Evolutionary conservation across 805 yeast genomes (phyloP).

Genomic region (Henningerozyma blattae): DNA sequence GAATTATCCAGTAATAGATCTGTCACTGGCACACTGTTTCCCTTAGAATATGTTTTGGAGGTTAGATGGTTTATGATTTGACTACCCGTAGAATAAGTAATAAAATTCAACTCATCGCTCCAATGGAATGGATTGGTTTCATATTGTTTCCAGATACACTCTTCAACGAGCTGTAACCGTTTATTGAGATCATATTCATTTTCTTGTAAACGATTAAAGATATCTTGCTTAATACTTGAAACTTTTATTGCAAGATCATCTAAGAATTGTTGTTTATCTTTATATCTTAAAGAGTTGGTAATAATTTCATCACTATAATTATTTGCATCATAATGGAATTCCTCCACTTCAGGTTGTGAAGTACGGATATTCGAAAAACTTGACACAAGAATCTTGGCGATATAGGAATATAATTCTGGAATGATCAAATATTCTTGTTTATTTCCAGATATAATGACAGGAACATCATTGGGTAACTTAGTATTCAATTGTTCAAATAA

Average conservation of each 20-base stretch:
- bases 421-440: slow-evolving; percentile 6
- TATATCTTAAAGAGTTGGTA: slow-evolving; percentile 20
- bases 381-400: slow-evolving; percentile 4
- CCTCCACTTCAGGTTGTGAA: slow-evolving; percentile 3
- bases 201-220: not conserved
- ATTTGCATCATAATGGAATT: slow-evolving; percentile 12
- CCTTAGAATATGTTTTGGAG: slow-evolving; percentile 21
- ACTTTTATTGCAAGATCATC: slow-evolving; percentile 8
- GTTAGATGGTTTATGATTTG: slow-evolving; percentile 27
- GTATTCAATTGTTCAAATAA: slow-evolving; percentile 10
- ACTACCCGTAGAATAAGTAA: slow-evolving; percentile 26
- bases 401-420: slow-evolving; percentile 20
- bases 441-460: slow-evolving; percentile 12
- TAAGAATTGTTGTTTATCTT: slow-evolving; percentile 17
- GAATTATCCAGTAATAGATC: slow-evolving; percentile 14
- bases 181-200: too few relatives aligned
- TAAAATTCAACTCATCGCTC: slow-evolving; percentile 21
- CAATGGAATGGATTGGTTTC: not conserved
- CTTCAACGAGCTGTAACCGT: not conserved
- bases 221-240: not conserved
- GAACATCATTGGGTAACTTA: slow-evolving; percentile 21
- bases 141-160: not conserved
- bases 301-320: slow-evolving; percentile 20
- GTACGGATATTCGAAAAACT: not conserved
- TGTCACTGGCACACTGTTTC: slow-evolving; percentile 16